Evolutionary conservation across 495 filamentous ascomycete genomes (phyloP).

Genomic region (Cercophora scortea): DNA sequence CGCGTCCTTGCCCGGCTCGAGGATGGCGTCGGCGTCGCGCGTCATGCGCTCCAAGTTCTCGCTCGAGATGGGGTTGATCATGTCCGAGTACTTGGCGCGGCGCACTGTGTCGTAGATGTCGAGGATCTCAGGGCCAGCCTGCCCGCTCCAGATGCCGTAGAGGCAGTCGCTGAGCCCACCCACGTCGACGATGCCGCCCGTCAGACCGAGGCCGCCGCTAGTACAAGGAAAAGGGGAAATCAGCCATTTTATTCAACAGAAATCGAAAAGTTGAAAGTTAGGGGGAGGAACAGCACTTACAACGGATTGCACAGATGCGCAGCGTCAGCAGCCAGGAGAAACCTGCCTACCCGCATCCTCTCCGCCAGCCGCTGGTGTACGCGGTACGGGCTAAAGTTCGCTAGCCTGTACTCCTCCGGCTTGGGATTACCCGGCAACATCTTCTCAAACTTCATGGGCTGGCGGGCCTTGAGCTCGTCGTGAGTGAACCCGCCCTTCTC

Average conservation of each 20-base stretch:
- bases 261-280: neutral
- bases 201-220: constrained; percentile 50
- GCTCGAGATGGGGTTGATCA: constrained; percentile 47
- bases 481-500: constrained; percentile 31
- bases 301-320: constrained; percentile 47
- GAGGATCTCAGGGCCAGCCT: constrained; percentile 42
- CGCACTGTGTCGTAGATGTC: constrained; percentile 48
- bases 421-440: constrained; percentile 44
- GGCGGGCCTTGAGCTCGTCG: constrained; percentile 37
- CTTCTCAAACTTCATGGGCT: constrained; percentile 35
- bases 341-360: constrained; percentile 44
- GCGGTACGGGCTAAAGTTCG: constrained; percentile 11
- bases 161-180: constrained; percentile 49
- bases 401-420: constrained; percentile 37
- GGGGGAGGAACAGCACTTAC: neutral
- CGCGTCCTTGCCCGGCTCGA: constrained; percentile 21
- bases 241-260: neutral
- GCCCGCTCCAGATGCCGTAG: constrained; percentile 42
- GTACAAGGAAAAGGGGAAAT: neutral
- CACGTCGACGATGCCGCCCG: constrained; percentile 51
- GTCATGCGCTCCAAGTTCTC: constrained; percentile 38
- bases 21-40: constrained; percentile 8
- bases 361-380: constrained; percentile 35
- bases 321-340: constrained; percentile 51
- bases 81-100: constrained; percentile 41